phyloP scores from a whole-genome alignment of 345 rosid species.

The Hevea brasiliensis region DNA sequence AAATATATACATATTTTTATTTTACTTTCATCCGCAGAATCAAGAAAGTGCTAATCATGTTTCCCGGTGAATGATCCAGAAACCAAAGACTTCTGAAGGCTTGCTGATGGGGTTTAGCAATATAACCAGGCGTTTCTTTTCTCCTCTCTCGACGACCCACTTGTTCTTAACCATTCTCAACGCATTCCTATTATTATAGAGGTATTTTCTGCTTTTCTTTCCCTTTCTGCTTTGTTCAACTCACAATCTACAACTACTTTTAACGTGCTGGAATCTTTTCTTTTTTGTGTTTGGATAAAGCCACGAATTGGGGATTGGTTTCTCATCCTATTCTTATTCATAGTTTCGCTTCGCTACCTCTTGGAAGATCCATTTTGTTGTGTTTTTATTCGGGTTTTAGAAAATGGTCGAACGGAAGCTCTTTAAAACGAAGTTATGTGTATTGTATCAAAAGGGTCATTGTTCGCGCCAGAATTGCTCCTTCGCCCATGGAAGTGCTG shows the following conservation, averaged over 20 bases:
- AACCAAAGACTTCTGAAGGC: no score
- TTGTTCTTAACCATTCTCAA: no score
- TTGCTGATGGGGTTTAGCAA: no score
- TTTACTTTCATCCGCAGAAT: no score
- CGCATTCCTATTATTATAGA: no score
- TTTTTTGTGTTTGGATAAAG: neutral
- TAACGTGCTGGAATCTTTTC: neutral
- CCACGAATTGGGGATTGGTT: neutral
- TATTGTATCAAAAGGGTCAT: constrained; percentile 56
- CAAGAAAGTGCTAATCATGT: no score
- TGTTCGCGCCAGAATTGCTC: constrained; percentile 77
- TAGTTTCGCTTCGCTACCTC: neutral
- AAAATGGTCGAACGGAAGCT: constrained; percentile 73
- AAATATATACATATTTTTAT: no score
- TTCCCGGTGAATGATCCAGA: no score
- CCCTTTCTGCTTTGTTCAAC: neutral
- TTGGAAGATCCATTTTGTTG: neutral
- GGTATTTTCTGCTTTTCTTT: neutral
- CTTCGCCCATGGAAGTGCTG: constrained; percentile 85
- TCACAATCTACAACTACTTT: neutral
- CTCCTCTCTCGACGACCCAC: no score
- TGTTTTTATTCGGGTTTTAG: neutral
- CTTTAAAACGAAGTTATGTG: constrained; percentile 79
- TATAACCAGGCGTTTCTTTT: no score
- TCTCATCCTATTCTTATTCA: neutral